Percentiles rank a stretch among this genome's conserved stretches.
These are phyloP conservation scores for Peniophora sp. DNA, from an alignment of 1,284 basidiomycete species.

Conservation along the genomic window DNA sequence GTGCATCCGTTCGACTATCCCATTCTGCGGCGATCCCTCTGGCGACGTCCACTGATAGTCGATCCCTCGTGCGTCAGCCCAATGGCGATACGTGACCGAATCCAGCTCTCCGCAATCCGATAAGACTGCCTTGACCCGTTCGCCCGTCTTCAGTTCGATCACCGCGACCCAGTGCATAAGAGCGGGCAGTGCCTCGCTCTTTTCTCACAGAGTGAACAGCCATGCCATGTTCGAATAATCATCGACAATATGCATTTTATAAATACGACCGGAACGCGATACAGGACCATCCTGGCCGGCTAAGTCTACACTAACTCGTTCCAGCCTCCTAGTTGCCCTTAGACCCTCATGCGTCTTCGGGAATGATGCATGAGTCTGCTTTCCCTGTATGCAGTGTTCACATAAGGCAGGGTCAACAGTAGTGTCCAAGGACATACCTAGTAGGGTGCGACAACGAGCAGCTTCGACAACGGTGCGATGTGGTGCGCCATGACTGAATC, in stretches of 20 bases:
- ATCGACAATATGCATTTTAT: not conserved
- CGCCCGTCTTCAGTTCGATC: not conserved
- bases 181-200: not conserved
- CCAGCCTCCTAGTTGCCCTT: not conserved
- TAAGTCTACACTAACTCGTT: not conserved
- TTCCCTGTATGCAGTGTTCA: not conserved
- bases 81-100: not conserved
- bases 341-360: not conserved
- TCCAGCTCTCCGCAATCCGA: not conserved
- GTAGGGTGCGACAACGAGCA: no score
- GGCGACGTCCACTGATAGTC: conserved; percentile 14
- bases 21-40: conserved; percentile 22
- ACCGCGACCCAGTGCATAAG: not conserved
- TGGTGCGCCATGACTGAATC: not conserved
- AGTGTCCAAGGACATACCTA: no score
- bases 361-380: not conserved
- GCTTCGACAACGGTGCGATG: not conserved
- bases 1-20: conserved; percentile 18
- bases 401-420: not conserved
- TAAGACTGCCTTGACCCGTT: not conserved
- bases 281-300: not conserved
- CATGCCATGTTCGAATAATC: not conserved
- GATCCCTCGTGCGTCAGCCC: not conserved
- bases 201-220: not conserved
- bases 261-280: not conserved